Conservation (phyloP, 2,329 filamentous ascomycete genomes). For the Trichoderma cornu-damae region DNA sequence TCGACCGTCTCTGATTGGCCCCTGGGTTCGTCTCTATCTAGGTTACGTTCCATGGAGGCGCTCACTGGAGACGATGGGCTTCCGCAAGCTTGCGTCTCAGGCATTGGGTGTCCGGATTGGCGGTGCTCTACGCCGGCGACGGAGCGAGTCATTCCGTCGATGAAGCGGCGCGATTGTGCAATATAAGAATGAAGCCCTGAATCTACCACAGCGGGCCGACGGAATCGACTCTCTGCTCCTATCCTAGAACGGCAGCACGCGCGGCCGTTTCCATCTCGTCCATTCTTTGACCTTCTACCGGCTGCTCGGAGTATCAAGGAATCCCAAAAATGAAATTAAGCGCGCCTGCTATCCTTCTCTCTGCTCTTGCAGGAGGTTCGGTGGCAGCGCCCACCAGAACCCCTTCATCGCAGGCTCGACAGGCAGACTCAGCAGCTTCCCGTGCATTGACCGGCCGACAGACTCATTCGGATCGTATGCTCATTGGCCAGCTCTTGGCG, state of each 20-base stretch:
- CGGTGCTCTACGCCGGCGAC: background rate
- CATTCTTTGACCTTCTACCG: background rate
- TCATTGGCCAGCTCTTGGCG: background rate
- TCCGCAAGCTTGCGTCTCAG: background rate
- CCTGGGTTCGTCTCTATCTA: background rate
- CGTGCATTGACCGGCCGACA: background rate
- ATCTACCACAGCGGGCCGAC: background rate
- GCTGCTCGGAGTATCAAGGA: background rate
- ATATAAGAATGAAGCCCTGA: background rate
- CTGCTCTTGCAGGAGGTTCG: background rate
- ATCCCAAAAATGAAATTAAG: background rate
- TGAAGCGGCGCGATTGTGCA: background rate
- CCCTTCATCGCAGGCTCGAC: background rate
- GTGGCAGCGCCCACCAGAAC: background rate
- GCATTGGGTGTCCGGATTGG: background rate
- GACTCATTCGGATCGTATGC: background rate
- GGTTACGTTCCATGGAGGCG: background rate
- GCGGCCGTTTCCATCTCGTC: background rate
- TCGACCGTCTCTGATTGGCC: background rate
- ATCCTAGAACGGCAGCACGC: background rate
- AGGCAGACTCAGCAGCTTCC: background rate
- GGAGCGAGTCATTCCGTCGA: background rate
- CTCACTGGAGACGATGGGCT: background rate
- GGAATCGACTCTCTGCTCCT: background rate
- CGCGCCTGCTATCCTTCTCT: background rate